Conservation (phyloP, 345 rosid genomes). For the Eucalyptus viminalis region DNA sequence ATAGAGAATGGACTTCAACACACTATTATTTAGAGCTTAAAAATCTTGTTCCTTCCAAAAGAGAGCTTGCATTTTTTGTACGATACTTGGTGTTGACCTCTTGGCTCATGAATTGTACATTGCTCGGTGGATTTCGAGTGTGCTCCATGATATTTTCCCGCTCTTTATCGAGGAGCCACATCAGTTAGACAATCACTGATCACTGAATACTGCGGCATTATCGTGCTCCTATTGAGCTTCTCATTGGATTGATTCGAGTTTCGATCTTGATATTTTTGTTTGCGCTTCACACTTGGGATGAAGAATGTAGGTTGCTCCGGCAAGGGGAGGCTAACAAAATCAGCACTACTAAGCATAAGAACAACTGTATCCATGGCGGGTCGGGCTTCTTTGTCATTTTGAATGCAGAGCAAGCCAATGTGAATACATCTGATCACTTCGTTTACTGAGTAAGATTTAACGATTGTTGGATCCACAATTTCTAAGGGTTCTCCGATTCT, state of each 20-base stretch:
- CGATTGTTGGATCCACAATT: background rate
- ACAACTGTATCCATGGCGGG: conserved; percentile 8
- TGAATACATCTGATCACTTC: background rate
- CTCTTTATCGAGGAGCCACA: background rate
- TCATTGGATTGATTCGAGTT: background rate
- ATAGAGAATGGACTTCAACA: background rate
- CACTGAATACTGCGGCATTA: background rate
- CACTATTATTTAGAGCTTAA: background rate
- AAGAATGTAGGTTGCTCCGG: background rate
- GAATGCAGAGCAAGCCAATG: background rate
- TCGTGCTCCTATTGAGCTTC: background rate
- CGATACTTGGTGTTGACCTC: background rate
- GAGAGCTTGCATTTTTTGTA: background rate
- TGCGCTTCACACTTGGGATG: background rate
- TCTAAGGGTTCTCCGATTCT: background rate
- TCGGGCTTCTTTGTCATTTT: conserved; percentile 1
- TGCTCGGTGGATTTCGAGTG: background rate
- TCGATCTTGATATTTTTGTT: background rate
- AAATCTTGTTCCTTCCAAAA: background rate
- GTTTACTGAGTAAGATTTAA: background rate
- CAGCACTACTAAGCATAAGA: conserved; percentile 1
- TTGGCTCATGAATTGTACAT: background rate
- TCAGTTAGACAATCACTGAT: background rate
- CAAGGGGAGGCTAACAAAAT: background rate
- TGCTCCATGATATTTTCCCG: background rate